Percentiles rank a stretch among this genome's conserved stretches.
Evolutionary conservation across 805 yeast species (phyloP).

Genomic region (Trichomonascus vanleenenianus): DNA sequence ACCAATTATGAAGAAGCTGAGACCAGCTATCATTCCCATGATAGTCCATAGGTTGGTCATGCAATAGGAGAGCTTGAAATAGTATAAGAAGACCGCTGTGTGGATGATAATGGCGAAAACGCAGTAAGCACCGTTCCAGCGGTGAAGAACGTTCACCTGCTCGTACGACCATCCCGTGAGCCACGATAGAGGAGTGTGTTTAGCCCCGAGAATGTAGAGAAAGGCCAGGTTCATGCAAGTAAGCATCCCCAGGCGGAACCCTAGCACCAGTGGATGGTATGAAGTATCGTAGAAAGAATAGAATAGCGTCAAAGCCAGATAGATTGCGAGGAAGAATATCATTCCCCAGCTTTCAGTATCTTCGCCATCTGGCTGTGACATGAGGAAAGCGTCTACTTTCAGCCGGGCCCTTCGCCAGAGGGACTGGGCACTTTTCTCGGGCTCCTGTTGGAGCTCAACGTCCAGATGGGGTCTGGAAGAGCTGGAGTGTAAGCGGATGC

Average conservation of each 20-base stretch:
- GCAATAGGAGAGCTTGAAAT: conserved; percentile 14
- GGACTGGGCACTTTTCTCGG: neutral
- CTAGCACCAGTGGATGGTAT: conserved; percentile 11
- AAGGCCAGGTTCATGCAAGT: conserved; percentile 16
- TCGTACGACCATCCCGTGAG: conserved; percentile 39
- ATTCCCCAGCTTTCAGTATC: conserved; percentile 12
- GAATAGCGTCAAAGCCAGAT: conserved; percentile 6
- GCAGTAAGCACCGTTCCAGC: conserved; percentile 28
- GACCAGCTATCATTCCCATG: conserved; percentile 18
- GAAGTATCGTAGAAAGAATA: conserved; percentile 8
- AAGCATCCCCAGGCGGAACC: conserved; percentile 18
- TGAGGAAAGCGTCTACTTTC: conserved; percentile 5
- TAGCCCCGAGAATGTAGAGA: conserved; percentile 21
- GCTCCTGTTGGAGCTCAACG: neutral
- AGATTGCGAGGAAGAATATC: conserved; percentile 6
- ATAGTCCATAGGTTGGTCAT: conserved; percentile 15
- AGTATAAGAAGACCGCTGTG: conserved; percentile 12
- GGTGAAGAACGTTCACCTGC: conserved; percentile 36
- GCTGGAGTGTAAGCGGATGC: neutral
- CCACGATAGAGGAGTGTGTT: conserved; percentile 17
- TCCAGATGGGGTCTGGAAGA: neutral
- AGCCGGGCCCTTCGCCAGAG: neutral
- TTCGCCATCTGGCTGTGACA: conserved; percentile 13
- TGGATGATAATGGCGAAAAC: conserved; percentile 13
- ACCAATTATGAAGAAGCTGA: conserved; percentile 15